phyloP scores from a whole-genome alignment of 148 eudicot species.

The Silene uniflora region DNA sequence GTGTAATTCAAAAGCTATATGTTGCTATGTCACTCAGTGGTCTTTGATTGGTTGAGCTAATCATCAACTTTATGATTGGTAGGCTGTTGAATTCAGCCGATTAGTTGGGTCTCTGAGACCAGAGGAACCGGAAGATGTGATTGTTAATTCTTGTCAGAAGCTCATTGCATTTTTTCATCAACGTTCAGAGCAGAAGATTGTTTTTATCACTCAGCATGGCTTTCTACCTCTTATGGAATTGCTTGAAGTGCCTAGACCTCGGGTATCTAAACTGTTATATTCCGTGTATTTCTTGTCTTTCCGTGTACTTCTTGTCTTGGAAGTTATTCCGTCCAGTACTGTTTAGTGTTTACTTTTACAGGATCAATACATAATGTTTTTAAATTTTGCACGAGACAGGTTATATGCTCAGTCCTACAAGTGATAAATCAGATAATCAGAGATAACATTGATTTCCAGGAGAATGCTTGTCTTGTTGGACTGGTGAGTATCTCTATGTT shows the following conservation, averaged over 20 bases:
- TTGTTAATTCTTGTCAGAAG: conserved; percentile 83
- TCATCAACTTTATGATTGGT: conserved; percentile 11
- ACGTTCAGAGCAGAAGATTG: conserved; percentile 87
- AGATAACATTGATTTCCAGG: conserved; percentile 82
- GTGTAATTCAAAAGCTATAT: neutral
- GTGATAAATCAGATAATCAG: conserved; percentile 83
- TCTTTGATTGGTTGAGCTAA: conserved; percentile 5
- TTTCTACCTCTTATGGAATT: conserved; percentile 90
- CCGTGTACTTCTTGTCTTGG: neutral
- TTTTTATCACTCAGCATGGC: conserved; percentile 86
- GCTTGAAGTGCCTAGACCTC: conserved; percentile 83
- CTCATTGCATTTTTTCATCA: conserved; percentile 78
- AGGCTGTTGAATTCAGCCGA: conserved; percentile 96
- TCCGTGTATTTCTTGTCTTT: too few species aligned
- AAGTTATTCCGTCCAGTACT: neutral
- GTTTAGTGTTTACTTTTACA: too few species aligned
- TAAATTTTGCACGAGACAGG: conserved; percentile 45
- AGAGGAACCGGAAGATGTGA: conserved; percentile 88
- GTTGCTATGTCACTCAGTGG: neutral
- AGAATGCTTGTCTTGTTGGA: conserved; percentile 98
- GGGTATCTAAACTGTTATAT: conserved; percentile 45
- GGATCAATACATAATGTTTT: neutral
- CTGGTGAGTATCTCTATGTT: conserved; percentile 53
- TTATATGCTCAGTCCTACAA: conserved; percentile 83
- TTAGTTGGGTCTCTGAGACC: conserved; percentile 77